Percentiles rank a stretch among this genome's conserved stretches.
Evolutionary conservation across 257 asterid genomes (phyloP).

Genomic region (Ajuga chamaepitys): DNA sequence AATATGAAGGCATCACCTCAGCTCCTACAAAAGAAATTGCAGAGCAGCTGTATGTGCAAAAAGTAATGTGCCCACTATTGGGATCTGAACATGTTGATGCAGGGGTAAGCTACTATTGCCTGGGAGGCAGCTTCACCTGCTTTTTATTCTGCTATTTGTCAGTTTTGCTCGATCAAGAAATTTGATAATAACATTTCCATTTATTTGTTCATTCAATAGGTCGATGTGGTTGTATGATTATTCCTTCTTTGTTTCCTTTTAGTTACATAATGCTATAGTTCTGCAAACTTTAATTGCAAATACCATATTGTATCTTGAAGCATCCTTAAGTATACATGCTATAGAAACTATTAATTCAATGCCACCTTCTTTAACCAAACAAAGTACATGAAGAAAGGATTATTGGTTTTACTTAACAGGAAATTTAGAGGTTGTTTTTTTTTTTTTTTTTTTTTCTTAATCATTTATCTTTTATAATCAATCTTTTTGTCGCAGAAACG

Average conservation of each 20-base stretch:
- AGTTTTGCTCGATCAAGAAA: not conserved
- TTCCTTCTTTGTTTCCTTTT: not conserved
- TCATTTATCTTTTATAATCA: too few species aligned
- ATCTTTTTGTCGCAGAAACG: constrained; percentile 39
- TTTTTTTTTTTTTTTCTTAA: not conserved
- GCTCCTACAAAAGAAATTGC: constrained; percentile 73
- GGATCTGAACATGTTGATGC: constrained; percentile 87
- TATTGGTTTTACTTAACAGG: constrained; percentile 10
- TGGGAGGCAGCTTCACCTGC: not conserved
- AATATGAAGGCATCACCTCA: constrained; percentile 46
- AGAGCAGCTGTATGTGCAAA: constrained; percentile 60
- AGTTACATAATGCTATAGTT: not conserved
- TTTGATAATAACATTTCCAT: not conserved
- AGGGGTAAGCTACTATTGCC: constrained; percentile 51
- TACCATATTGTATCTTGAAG: not conserved
- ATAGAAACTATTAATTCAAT: not conserved
- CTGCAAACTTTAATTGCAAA: not conserved
- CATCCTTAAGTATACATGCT: not conserved
- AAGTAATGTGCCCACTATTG: constrained; percentile 67
- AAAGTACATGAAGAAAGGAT: not conserved
- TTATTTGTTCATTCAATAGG: not conserved
- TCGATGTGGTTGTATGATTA: not conserved
- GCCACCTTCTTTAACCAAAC: not conserved
- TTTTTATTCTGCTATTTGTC: not conserved
- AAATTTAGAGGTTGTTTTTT: not conserved